Evolutionary conservation across 257 asterid genomes (phyloP).

Genomic region (Orobanche coerulescens): DNA sequence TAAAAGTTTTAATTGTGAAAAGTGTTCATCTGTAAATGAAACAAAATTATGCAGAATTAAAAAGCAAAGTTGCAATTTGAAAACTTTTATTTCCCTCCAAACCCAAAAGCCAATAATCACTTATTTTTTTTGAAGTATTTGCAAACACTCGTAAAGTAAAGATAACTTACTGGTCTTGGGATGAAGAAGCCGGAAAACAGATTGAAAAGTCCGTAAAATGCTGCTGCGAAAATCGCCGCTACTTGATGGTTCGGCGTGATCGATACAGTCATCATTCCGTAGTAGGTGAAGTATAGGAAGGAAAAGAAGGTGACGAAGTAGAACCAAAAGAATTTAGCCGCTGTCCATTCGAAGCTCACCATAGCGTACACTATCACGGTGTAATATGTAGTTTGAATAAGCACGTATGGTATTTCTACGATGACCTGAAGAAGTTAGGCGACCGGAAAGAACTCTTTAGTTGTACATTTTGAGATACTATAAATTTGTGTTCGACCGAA

Average conservation of each 20-base stretch:
- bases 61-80: too few relatives aligned
- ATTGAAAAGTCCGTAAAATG: constrained; percentile 69
- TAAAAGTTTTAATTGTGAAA: too few relatives aligned
- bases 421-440: constrained; percentile 36
- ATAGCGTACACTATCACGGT: constrained; percentile 62
- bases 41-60: too few relatives aligned
- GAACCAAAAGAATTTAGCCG: constrained; percentile 74
- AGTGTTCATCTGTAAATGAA: too few relatives aligned
- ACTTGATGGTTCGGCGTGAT: constrained; percentile 82
- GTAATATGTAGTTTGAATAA: constrained; percentile 55
- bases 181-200: constrained; percentile 78
- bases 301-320: constrained; percentile 65
- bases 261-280: constrained; percentile 79
- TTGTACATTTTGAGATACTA: too few relatives aligned
- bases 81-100: too few relatives aligned
- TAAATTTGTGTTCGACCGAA: too few relatives aligned
- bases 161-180: constrained; percentile 64
- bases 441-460: not conserved
- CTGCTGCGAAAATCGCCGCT: constrained; percentile 66
- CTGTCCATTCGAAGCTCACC: constrained; percentile 77
- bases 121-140: too few relatives aligned
- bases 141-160: not conserved
- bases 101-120: too few relatives aligned
- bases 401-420: constrained; percentile 55
- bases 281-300: constrained; percentile 79